phyloP scores from a whole-genome alignment of 1,284 basidiomycete genomes.

The Anthracocystis walkeri region DNA sequence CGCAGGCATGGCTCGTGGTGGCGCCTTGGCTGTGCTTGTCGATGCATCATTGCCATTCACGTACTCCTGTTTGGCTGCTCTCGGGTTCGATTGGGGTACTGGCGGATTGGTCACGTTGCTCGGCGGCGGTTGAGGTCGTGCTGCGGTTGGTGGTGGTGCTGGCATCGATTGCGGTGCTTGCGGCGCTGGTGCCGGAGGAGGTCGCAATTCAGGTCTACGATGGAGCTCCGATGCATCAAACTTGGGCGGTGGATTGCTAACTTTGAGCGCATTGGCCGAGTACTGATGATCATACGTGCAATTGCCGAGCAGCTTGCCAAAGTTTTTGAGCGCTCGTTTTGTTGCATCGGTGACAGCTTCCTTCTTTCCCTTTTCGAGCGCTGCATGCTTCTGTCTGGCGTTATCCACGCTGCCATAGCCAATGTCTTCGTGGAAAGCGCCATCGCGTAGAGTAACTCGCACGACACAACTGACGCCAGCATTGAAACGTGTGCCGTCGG shows the following conservation, averaged over 20 bases:
- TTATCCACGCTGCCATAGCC: slow-evolving; percentile 92
- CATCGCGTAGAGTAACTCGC: slow-evolving; percentile 87
- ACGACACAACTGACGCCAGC: slow-evolving; percentile 87
- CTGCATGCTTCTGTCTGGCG: slow-evolving; percentile 82
- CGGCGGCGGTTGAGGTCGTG: neutral
- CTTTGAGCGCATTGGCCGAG: slow-evolving; percentile 82
- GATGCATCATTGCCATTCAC: neutral
- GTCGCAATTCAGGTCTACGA: slow-evolving; percentile 45
- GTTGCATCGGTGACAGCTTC: slow-evolving; percentile 95
- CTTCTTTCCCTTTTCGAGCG: slow-evolving; percentile 97
- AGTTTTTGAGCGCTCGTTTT: slow-evolving; percentile 89
- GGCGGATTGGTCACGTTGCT: neutral
- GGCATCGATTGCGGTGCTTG: slow-evolving; percentile 9
- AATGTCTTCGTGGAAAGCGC: slow-evolving; percentile 81
- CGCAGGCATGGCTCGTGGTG: neutral
- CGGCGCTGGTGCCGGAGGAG: slow-evolving; percentile 19
- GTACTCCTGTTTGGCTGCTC: neutral
- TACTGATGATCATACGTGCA: slow-evolving; percentile 95
- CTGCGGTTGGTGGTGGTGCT: neutral
- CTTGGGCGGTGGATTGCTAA: slow-evolving; percentile 45
- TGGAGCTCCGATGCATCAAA: slow-evolving; percentile 54
- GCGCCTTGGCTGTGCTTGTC: neutral
- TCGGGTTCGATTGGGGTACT: slow-evolving; percentile 1
- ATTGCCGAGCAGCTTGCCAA: slow-evolving; percentile 91
- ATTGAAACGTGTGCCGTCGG: slow-evolving; percentile 75